These are phyloP conservation scores for Penicillium chermesinum DNA, from an alignment of 495 filamentous ascomycete genomes.

Conservation along the genomic window DNA sequence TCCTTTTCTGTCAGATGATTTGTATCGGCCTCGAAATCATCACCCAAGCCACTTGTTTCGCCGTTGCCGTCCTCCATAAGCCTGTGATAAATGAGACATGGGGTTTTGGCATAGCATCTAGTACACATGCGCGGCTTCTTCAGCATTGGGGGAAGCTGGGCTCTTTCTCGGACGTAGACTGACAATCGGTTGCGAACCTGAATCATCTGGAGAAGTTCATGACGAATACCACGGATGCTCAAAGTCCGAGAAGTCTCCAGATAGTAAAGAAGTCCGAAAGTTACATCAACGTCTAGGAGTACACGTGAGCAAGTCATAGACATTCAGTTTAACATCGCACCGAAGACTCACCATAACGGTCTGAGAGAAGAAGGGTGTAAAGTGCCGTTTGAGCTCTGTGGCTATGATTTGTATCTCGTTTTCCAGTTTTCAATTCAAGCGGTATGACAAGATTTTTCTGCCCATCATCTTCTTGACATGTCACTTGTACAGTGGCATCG, in stretches of 20 bases:
- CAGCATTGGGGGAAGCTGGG: slow-evolving; percentile 79
- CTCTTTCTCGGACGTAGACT: slow-evolving; percentile 72
- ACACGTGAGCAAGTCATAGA: neutral
- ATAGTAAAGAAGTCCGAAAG: slow-evolving; percentile 89
- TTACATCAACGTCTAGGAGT: slow-evolving; percentile 69
- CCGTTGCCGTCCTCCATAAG: slow-evolving; percentile 79
- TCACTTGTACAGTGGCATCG: slow-evolving; percentile 94
- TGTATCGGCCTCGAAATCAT: slow-evolving; percentile 71
- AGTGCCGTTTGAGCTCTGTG: slow-evolving; percentile 92
- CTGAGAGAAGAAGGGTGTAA: slow-evolving; percentile 87
- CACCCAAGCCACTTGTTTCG: slow-evolving; percentile 68
- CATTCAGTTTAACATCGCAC: neutral
- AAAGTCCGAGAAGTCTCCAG: slow-evolving; percentile 82
- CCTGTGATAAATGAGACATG: slow-evolving; percentile 93
- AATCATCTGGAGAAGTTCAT: slow-evolving; percentile 90
- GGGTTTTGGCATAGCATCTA: slow-evolving; percentile 78
- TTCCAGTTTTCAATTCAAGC: slow-evolving; percentile 92
- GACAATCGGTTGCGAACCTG: slow-evolving; percentile 91
- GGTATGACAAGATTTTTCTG: slow-evolving; percentile 75
- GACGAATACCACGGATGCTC: slow-evolving; percentile 74
- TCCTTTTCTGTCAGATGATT: slow-evolving; percentile 67
- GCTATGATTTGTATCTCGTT: slow-evolving; percentile 61
- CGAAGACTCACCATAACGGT: slow-evolving; percentile 67
- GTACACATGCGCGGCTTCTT: slow-evolving; percentile 69
- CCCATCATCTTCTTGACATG: slow-evolving; percentile 59